phyloP scores from a whole-genome alignment of 2,329 filamentous ascomycete species.

The Neonectria neomacrospora region DNA sequence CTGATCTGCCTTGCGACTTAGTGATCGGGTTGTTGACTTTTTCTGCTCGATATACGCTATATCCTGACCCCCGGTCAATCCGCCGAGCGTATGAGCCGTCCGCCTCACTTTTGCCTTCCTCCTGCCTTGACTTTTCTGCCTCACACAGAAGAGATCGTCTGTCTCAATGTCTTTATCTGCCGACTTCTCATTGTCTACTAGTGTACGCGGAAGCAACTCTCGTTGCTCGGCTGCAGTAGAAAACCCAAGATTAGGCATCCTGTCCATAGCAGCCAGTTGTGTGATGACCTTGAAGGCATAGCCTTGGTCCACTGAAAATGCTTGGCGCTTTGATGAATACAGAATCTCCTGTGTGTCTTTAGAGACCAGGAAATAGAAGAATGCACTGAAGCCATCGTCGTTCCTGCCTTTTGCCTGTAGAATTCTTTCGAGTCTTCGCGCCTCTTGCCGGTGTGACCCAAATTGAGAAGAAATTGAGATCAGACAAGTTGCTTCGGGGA shows the following conservation, averaged over 20 bases:
- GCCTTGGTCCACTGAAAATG: constrained; percentile 92
- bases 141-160: not conserved
- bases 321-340: constrained; percentile 90
- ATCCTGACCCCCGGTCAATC: not conserved
- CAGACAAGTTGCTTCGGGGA: constrained; percentile 91
- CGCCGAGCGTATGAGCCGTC: not conserved
- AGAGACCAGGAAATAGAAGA: constrained; percentile 93
- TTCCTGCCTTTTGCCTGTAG: constrained; percentile 90
- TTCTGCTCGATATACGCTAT: not conserved
- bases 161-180: not conserved
- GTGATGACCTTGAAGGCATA: constrained; percentile 98
- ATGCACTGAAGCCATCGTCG: constrained; percentile 95
- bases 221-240: constrained; percentile 77
- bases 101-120: not conserved
- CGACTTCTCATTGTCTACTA: not conserved
- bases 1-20: not conserved
- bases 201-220: constrained; percentile 82
- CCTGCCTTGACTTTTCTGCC: not conserved
- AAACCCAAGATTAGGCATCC: constrained; percentile 79
- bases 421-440: constrained; percentile 88
- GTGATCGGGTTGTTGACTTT: not conserved
- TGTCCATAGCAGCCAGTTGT: constrained; percentile 83
- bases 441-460: constrained; percentile 91
- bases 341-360: constrained; percentile 90
- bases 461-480: constrained; percentile 97